Conservation (phyloP, 1,284 basidiomycete genomes). For the Chiua sp. region DNA sequence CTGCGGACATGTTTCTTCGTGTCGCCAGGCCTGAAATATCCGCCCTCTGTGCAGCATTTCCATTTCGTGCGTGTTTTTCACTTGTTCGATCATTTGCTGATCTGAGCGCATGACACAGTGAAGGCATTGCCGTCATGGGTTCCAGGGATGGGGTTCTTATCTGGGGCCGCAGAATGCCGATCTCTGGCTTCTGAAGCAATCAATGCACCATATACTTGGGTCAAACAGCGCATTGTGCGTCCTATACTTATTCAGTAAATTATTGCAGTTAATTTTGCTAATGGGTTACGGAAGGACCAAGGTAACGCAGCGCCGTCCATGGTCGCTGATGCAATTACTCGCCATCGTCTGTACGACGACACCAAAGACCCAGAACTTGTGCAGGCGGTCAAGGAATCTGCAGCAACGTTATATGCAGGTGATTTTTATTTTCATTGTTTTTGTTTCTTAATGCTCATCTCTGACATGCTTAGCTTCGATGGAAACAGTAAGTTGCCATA, state of each 20-base stretch:
- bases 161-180: constrained; percentile 12
- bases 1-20: constrained; percentile 2
- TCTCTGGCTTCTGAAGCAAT: constrained; percentile 9
- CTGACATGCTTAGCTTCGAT: constrained; percentile 15
- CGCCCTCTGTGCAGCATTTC: constrained; percentile 8
- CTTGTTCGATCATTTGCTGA: neutral
- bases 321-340: constrained; percentile 23
- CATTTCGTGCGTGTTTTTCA: constrained; percentile 9
- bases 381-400: constrained; percentile 16
- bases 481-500: constrained; percentile 25
- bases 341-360: constrained; percentile 11
- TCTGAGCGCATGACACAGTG: constrained; percentile 6
- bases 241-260: neutral
- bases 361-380: constrained; percentile 10
- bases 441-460: neutral
- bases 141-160: constrained; percentile 21
- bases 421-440: neutral
- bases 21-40: neutral
- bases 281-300: constrained; percentile 12
- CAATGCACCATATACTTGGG: constrained; percentile 20
- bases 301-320: constrained; percentile 17
- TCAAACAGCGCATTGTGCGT: constrained; percentile 17
- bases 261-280: neutral
- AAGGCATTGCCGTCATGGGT: constrained; percentile 13
- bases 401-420: constrained; percentile 23